Evolutionary conservation across 306 rosid species (phyloP), one percentile per base, ranked within the genome.

Genomic region (Vigna mungo): DNA sequence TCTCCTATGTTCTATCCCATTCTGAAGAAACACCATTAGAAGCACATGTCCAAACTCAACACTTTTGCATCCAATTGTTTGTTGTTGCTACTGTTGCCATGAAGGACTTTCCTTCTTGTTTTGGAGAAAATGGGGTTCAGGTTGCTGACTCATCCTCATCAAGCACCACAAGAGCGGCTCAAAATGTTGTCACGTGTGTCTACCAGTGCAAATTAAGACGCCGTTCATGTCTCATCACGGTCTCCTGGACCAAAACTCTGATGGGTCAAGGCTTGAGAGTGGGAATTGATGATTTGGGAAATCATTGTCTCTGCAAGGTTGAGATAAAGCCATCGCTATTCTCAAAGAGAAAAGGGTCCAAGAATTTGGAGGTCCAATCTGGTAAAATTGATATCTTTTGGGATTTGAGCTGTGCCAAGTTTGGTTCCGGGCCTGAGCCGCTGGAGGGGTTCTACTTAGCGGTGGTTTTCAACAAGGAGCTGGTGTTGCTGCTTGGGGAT

Each of bases 101-200:
- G 98, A 90, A 84, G 87, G 98, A 94, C 18, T 94, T 91, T 74
- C 97, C 98, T 78, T 91, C 98, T 81, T 94, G 97, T 81, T 90
- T 94, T 72, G 98, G 98, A 21, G 98, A 94, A 81, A 94, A 85
- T 76, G 97, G 96, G 30, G 87, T 94, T 34, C 98, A 94, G 78
- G 86, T 94, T 64, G 91, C 89, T 12, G 94, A 94, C 81, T 88
- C 93, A 15, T 85, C 88, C 1, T 89, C 94, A 0, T 87, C 93
- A 47, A 86, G 83, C 20, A 54, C 84, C 54, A 58, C 87, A 53
- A 91, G 85, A 87, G 64, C 83, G 65, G 86, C 97, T 20, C 96
- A 90, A 62, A 94, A 90, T 83, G 75, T 81, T 64, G 98, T 91
- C 7, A 87, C 96, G 18, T 94, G 96, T 67, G 87, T 94, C 4